phyloP scores from a whole-genome alignment of 2,329 filamentous ascomycete species.

The Massarina eburnea region DNA sequence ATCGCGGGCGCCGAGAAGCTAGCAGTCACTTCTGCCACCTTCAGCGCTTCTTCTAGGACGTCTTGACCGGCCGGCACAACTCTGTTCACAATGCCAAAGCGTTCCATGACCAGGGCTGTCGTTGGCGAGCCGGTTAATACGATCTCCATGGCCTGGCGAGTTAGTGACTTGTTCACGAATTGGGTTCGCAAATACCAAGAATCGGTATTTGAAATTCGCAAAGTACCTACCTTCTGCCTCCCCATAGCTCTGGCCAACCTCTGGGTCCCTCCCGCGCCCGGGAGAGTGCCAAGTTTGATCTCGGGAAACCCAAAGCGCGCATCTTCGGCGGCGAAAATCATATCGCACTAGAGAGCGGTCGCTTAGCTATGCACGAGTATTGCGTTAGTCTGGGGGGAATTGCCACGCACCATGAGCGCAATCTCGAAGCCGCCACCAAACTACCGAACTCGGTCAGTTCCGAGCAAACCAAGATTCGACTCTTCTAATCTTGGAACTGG shows the following conservation, averaged over 20 bases:
- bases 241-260: conserved; percentile 69
- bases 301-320: conserved; percentile 96
- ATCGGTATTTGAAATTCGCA: conserved; percentile 9
- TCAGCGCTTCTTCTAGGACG: conserved; percentile 44
- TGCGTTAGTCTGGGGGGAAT: not conserved
- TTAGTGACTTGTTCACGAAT: conserved; percentile 10
- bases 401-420: conserved; percentile 72
- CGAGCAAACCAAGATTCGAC: not conserved
- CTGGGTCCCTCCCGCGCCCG: conserved; percentile 88
- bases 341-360: conserved; percentile 55
- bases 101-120: conserved; percentile 43
- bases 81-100: conserved; percentile 46
- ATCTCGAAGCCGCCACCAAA: conserved; percentile 92
- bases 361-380: conserved; percentile 5
- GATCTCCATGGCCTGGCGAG: conserved; percentile 47
- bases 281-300: conserved; percentile 89
- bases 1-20: conserved; percentile 45
- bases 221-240: conserved; percentile 37
- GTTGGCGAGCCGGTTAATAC: conserved; percentile 46
- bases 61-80: conserved; percentile 36
- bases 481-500: not conserved
- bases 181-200: not conserved
- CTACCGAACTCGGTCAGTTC: conserved; percentile 13
- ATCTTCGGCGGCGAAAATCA: conserved; percentile 80
- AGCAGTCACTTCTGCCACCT: conserved; percentile 45